Evolutionary conservation across 306 rosid species (phyloP), one percentile per base, ranked within the genome.

Genomic region (Castanopsis chinensis): DNA sequence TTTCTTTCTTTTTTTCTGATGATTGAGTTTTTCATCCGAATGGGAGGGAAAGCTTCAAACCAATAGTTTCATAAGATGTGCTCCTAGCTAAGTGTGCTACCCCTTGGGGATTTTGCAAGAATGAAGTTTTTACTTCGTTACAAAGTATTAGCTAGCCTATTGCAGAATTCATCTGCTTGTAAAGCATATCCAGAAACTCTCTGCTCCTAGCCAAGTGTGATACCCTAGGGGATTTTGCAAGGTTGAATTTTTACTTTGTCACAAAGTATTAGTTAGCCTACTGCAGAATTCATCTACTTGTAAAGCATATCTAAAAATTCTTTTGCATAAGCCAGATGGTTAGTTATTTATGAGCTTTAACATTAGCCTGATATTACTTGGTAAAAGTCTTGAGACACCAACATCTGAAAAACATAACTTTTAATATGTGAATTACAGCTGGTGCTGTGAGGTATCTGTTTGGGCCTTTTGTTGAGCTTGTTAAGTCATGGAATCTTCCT

Each of bases 401-500:
- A 14, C 30, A 5, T 61, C 37, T 21, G 18, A 28, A 63, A 25
- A 61, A 27, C n/a, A 5, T 65, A 11, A 27, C 20, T n/a, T 63
- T n/a, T 59, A 14, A 68, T 63, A 6, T 73, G 9, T 77, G 73
- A 67, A 45, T 71, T 2, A 71, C 89, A 94, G 97, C 84, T 43
- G 97, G 86, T 56, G 75, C 91, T 37, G 83, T 92, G 79, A 85
- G 73, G 55, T 83, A 91, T 51, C 76, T 69, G 4, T 90, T 89
- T 76, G 97, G 73, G 54, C 97, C 99, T 69, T 90, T 92, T 52
- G 97, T 85, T 35, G 95, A 92, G 87, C 82, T 92, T 61, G 88
- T 91, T 52, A 88, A 90, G 71, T 84, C 95, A 19, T 87, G 30
- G 80, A 84, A 79, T 77, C 95, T 94, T 65, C 99, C 94, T 2